phyloP scores from a whole-genome alignment of 768 basidiomycete species.

The Leccinellum rugosiceps region DNA sequence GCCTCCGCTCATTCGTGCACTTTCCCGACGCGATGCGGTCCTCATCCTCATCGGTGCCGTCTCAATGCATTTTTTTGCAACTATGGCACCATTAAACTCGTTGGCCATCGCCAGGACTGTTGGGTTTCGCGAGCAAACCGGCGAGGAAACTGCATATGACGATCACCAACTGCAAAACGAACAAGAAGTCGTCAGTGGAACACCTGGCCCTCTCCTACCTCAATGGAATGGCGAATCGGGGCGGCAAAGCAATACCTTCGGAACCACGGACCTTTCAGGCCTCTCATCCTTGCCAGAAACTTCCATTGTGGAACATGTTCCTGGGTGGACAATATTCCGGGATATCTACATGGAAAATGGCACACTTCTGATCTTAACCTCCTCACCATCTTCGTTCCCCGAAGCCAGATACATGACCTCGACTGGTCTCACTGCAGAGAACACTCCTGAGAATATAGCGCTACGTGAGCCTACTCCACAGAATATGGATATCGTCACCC shows the following conservation, averaged over 20 bases:
- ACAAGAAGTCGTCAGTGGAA: conserved; percentile 1
- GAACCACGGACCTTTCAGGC: conserved; percentile 1
- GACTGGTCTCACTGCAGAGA: conserved; percentile 54
- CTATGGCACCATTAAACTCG: conserved; percentile 34
- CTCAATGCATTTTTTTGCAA: conserved; percentile 50
- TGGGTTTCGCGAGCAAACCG: conserved; percentile 7
- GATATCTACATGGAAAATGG: conserved; percentile 85
- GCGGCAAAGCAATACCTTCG: neutral
- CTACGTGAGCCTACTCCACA: conserved; percentile 62
- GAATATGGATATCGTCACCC: conserved; percentile 60
- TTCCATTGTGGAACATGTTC: conserved; percentile 58
- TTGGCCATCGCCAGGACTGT: conserved; percentile 34
- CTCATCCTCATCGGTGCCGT: conserved; percentile 58
- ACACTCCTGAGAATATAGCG: conserved; percentile 61
- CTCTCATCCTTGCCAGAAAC: conserved; percentile 45
- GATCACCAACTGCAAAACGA: conserved; percentile 2
- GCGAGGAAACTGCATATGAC: neutral
- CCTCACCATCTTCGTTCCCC: conserved; percentile 44
- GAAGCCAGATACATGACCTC: conserved; percentile 58
- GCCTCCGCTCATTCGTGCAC: conserved; percentile 37
- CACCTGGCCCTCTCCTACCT: neutral
- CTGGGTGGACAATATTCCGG: conserved; percentile 83
- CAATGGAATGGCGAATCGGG: neutral
- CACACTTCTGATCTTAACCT: conserved; percentile 68
- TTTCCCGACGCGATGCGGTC: conserved; percentile 56